Evolutionary conservation across 768 basidiomycete genomes (phyloP).

Genomic region (Hebeloma cylindrosporum): DNA sequence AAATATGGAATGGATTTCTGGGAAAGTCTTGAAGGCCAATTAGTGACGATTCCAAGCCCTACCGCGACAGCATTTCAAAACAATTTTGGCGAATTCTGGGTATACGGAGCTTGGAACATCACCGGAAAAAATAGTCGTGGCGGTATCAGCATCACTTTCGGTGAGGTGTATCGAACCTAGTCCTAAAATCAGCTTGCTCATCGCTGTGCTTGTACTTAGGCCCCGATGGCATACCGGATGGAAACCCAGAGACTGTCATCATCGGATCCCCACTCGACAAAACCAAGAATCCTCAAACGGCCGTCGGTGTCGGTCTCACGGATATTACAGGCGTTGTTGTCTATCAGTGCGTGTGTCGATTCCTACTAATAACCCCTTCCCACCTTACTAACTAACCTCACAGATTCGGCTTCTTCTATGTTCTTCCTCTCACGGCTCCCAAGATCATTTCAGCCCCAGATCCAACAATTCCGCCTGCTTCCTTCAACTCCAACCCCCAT

Average conservation of each 20-base stretch:
- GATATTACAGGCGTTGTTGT: conserved; percentile 57
- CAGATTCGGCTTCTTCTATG: conserved; percentile 54
- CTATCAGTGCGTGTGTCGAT: conserved; percentile 44
- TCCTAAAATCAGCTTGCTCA: background rate
- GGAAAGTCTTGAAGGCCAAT: conserved; percentile 59
- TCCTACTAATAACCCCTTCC: too few species aligned
- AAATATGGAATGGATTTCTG: conserved; percentile 63
- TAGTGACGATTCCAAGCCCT: conserved; percentile 53
- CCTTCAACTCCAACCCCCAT: conserved; percentile 30
- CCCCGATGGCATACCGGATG: conserved; percentile 50
- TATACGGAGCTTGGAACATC: conserved; percentile 54
- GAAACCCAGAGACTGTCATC: conserved; percentile 57
- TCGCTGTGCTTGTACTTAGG: conserved; percentile 33
- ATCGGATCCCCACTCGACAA: conserved; percentile 56
- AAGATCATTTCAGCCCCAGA: conserved; percentile 40
- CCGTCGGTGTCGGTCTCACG: conserved; percentile 44
- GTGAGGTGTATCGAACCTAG: conserved; percentile 24
- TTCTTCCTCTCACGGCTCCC: conserved; percentile 58
- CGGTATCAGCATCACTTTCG: conserved; percentile 52
- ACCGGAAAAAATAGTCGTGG: conserved; percentile 57
- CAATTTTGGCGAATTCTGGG: conserved; percentile 58
- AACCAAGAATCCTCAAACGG: conserved; percentile 47
- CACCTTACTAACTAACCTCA: background rate
- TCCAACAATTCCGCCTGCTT: conserved; percentile 37
- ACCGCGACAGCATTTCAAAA: conserved; percentile 50